These are phyloP conservation scores for Plantago elongata DNA, from an alignment of 257 asterid genomes.

Conservation along the genomic window DNA sequence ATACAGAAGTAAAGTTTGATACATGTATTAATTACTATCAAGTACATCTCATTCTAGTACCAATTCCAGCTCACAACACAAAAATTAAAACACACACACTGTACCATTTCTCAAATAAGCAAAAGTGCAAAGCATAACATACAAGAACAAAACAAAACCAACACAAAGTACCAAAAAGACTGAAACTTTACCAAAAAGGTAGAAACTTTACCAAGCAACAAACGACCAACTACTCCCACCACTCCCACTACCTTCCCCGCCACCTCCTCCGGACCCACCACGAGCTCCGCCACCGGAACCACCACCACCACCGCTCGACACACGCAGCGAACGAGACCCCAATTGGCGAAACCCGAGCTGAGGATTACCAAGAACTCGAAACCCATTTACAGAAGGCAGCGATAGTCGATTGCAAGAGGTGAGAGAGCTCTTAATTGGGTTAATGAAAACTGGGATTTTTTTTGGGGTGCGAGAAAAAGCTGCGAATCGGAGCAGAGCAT, in stretches of 20 bases:
- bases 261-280: constrained; percentile 50
- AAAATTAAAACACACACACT: not conserved
- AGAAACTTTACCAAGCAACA: constrained; percentile 51
- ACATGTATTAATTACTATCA: no score
- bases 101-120: not conserved
- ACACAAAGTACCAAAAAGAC: not conserved
- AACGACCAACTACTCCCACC: constrained; percentile 48
- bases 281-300: constrained; percentile 29
- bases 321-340: constrained; percentile 35
- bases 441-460: not conserved
- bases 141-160: not conserved
- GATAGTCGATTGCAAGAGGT: constrained; percentile 21
- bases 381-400: constrained; percentile 29
- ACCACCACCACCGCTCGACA: constrained; percentile 49
- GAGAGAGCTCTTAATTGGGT: constrained; percentile 24
- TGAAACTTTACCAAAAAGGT: constrained; percentile 47
- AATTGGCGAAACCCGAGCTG: constrained; percentile 19
- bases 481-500: constrained; percentile 19
- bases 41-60: no score
- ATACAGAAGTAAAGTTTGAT: no score
- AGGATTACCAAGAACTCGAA: constrained; percentile 22
- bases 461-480: constrained; percentile 20
- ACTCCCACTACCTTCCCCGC: constrained; percentile 43
- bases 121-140: not conserved
- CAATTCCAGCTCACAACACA: not conserved